These are phyloP conservation scores for Haplosporangium gracile DNA, from an alignment of 192 early-diverging fungal genomes.

Conservation along the genomic window DNA sequence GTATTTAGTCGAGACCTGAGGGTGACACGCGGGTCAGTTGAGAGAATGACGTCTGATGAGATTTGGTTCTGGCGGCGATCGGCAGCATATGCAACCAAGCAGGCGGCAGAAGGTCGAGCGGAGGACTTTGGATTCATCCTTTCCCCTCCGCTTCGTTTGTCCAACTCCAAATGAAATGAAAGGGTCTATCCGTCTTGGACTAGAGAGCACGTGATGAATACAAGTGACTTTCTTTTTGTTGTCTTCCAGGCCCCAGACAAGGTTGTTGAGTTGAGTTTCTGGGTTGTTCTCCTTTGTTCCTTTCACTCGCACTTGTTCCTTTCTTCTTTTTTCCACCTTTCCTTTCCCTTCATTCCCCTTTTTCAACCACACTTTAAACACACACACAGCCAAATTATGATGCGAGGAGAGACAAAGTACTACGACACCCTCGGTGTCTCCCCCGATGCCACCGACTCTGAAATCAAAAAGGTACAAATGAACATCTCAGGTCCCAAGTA, in stretches of 20 bases:
- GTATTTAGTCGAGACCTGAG: conserved; percentile 10
- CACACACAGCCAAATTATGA: conserved; percentile 25
- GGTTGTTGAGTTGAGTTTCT: background rate
- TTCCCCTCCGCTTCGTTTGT: background rate
- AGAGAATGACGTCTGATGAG: background rate
- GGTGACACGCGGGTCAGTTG: background rate
- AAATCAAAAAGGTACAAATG: conserved; percentile 62
- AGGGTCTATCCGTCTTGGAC: background rate
- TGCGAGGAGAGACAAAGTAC: conserved; percentile 57
- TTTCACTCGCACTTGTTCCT: background rate
- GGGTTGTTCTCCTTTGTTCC: background rate
- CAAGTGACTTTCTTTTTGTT: background rate
- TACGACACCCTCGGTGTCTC: conserved; percentile 81
- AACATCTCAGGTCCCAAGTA: background rate
- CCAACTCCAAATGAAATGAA: background rate
- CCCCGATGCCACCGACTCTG: conserved; percentile 52
- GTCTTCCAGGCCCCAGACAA: background rate
- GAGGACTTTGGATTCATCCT: background rate
- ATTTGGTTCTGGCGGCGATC: background rate
- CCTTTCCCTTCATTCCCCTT: background rate
- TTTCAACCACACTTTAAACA: background rate
- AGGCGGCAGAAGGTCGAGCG: background rate
- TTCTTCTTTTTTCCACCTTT: background rate
- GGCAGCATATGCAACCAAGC: background rate
- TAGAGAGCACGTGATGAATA: background rate